These are phyloP conservation scores for Glycine soja DNA, from an alignment of 306 rosid genomes.

Conservation along the genomic window DNA sequence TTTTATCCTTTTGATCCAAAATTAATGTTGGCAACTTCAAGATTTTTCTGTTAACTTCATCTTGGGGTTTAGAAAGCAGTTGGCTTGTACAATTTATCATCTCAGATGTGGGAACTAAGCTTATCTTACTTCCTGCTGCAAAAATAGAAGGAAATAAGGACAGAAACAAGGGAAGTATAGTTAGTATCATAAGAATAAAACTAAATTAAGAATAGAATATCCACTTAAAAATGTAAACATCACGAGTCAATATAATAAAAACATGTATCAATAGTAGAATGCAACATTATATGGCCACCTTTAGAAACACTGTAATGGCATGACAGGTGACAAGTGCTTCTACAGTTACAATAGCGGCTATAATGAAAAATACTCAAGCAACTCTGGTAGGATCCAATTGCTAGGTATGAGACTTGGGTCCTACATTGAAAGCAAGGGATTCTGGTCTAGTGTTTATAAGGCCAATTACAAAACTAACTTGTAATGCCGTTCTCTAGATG, in stretches of 20 bases:
- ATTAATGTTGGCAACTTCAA: conserved; percentile 90
- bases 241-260: not conserved
- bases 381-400: no score
- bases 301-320: no score
- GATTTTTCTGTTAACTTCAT: conserved; percentile 55
- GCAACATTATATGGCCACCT: no score
- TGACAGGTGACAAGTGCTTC: no score
- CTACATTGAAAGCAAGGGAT: no score
- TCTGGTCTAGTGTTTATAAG: no score
- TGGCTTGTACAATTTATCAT: conserved; percentile 60
- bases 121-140: conserved; percentile 62
- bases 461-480: no score
- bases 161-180: not conserved
- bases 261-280: no score
- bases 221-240: not conserved
- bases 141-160: conserved; percentile 6
- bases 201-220: not conserved
- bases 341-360: no score
- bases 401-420: no score
- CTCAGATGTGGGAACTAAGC: conserved; percentile 66
- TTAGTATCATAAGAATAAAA: not conserved
- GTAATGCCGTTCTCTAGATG: no score
- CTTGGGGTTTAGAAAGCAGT: conserved; percentile 65
- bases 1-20: conserved; percentile 76
- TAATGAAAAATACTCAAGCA: no score